Evolutionary conservation across 345 rosid species (phyloP).

Genomic region (Eucalyptus decipiens): DNA sequence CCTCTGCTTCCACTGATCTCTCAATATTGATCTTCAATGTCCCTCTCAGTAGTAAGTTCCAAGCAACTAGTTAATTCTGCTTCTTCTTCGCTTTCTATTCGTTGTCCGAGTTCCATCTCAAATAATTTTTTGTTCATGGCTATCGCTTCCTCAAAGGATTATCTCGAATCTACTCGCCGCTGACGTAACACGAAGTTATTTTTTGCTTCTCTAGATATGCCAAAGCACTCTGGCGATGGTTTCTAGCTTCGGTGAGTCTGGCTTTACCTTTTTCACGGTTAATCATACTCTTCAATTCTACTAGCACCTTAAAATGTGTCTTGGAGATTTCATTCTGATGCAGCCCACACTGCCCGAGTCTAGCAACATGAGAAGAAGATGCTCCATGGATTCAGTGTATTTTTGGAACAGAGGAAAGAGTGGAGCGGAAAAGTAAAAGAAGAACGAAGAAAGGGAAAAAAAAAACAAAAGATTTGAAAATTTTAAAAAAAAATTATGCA

Average conservation of each 20-base stretch:
- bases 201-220: neutral
- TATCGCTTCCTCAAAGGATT: neutral
- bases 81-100: neutral
- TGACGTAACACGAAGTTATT: neutral
- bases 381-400: neutral
- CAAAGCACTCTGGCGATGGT: neutral
- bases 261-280: neutral
- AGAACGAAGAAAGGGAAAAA: no score
- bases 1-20: no score
- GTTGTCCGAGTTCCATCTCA: neutral
- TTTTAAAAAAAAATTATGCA: no score
- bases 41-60: no score
- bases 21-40: no score
- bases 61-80: neutral
- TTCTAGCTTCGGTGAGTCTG: neutral
- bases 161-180: neutral
- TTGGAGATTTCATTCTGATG: neutral
- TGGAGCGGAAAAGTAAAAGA: neutral
- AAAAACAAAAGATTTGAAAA: no score
- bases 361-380: neutral
- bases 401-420: neutral
- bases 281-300: neutral
- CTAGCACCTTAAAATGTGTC: neutral
- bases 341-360: neutral
- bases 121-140: neutral